Conservation (phyloP, 2,329 filamentous ascomycete species). For the Penicillium sp. region DNA sequence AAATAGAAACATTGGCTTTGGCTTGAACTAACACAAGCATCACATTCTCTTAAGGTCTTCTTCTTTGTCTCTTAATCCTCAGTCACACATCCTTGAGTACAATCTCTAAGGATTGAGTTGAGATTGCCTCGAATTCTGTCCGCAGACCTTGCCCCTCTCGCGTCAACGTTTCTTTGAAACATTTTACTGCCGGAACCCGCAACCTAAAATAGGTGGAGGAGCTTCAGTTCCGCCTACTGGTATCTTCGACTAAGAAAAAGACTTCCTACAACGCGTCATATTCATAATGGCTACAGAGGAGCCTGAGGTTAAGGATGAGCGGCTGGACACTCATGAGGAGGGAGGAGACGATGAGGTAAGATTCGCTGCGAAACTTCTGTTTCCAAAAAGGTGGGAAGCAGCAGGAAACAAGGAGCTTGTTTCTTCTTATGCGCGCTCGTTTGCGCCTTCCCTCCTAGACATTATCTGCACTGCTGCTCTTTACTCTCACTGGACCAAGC, state of each 20-base stretch:
- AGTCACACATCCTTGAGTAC: conserved; percentile 17
- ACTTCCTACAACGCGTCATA: conserved; percentile 6
- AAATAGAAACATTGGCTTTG: conserved; percentile 34
- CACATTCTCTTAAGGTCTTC: conserved; percentile 21
- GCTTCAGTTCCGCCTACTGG: conserved; percentile 24
- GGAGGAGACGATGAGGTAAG: conserved; percentile 52
- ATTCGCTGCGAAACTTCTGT: conserved; percentile 4
- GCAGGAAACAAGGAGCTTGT: conserved; percentile 3
- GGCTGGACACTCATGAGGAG: conserved; percentile 44
- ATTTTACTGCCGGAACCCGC: conserved; percentile 23
- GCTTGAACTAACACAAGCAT: conserved; percentile 30
- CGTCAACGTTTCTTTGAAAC: conserved; percentile 19
- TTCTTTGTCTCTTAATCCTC: conserved; percentile 18
- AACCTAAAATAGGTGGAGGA: conserved; percentile 21
- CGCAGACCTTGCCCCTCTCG: conserved; percentile 10
- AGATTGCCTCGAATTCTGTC: conserved; percentile 11
- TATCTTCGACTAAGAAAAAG: not conserved
- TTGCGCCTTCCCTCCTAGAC: not conserved
- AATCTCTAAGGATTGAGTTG: conserved; percentile 8
- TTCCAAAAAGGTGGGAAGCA: not conserved
- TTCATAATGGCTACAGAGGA: conserved; percentile 43
- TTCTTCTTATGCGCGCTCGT: not conserved
- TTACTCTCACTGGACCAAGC: conserved; percentile 5
- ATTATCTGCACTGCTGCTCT: not conserved
- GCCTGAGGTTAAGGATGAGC: conserved; percentile 44